Conservation (phyloP, 2,329 filamentous ascomycete genomes). For the Pezicula radicicola region DNA sequence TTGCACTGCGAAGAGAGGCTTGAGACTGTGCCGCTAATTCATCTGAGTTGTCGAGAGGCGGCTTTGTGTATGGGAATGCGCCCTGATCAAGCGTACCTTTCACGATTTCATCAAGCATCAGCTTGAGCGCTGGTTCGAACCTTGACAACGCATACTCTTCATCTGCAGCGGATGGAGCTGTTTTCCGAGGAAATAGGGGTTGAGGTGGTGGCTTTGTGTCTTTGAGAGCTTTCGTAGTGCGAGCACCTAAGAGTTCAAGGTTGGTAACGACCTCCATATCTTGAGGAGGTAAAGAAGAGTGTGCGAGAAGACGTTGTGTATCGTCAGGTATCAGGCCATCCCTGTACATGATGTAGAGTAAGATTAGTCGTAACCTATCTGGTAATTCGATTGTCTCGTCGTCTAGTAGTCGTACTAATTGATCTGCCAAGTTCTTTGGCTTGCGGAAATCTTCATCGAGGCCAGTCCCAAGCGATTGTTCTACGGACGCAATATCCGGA, state of each 20-base stretch:
- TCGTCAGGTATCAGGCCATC: conserved; percentile 84
- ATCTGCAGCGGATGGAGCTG: conserved; percentile 48
- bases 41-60: conserved; percentile 61
- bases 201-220: conserved; percentile 64
- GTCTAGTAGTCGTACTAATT: conserved; percentile 84
- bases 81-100: conserved; percentile 64
- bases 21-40: conserved; percentile 52
- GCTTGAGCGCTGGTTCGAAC: conserved; percentile 77
- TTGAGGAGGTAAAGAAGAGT: conserved; percentile 72
- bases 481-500: conserved; percentile 79
- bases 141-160: conserved; percentile 86
- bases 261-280: conserved; percentile 74
- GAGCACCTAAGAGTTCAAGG: conserved; percentile 77
- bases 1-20: conserved; percentile 82
- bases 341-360: conserved; percentile 81
- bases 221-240: conserved; percentile 70
- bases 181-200: conserved; percentile 71
- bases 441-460: conserved; percentile 90
- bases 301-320: conserved; percentile 77
- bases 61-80: conserved; percentile 71
- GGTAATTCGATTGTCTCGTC: conserved; percentile 69
- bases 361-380: conserved; percentile 81
- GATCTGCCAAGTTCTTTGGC: conserved; percentile 83
- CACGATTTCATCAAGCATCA: conserved; percentile 74
- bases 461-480: conserved; percentile 89